These are phyloP conservation scores for Nicotiana paniculata DNA, from an alignment of 257 asterid genomes.

Conservation along the genomic window DNA sequence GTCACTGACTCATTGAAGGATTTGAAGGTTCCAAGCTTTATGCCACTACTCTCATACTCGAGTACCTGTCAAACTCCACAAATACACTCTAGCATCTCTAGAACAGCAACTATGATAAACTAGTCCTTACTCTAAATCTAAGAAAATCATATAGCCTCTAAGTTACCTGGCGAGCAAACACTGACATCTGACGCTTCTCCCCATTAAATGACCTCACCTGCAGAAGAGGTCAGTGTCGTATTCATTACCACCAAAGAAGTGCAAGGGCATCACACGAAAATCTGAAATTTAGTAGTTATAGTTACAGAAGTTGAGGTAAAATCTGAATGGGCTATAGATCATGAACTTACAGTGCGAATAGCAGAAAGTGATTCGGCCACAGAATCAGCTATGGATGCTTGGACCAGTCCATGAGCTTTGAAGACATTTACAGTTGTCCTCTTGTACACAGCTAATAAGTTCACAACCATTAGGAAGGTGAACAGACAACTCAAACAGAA, in stretches of 20 bases:
- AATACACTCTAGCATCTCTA: not conserved
- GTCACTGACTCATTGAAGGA: slow-evolving; percentile 93
- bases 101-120: not conserved
- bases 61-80: slow-evolving; percentile 52
- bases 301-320: not conserved
- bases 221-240: slow-evolving; percentile 13
- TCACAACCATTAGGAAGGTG: slow-evolving; percentile 13
- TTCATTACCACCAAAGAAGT: not conserved
- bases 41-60: slow-evolving; percentile 72
- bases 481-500: slow-evolving; percentile 1
- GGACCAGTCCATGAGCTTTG: slow-evolving; percentile 89
- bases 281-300: not conserved
- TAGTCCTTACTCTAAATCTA: not conserved
- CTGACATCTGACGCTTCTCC: slow-evolving; percentile 88
- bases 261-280: not conserved
- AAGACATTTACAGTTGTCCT: slow-evolving; percentile 85
- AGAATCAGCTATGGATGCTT: slow-evolving; percentile 88
- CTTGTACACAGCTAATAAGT: slow-evolving; percentile 70
- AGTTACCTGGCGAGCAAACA: slow-evolving; percentile 71
- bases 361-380: slow-evolving; percentile 82
- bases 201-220: slow-evolving; percentile 97
- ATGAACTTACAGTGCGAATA: slow-evolving; percentile 78
- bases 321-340: slow-evolving; percentile 5
- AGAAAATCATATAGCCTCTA: not conserved
- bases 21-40: slow-evolving; percentile 74